Base-by-base conservation (phyloP, 2,329 filamentous ascomycete genomes). In the Trichoderma gracile region DNA sequence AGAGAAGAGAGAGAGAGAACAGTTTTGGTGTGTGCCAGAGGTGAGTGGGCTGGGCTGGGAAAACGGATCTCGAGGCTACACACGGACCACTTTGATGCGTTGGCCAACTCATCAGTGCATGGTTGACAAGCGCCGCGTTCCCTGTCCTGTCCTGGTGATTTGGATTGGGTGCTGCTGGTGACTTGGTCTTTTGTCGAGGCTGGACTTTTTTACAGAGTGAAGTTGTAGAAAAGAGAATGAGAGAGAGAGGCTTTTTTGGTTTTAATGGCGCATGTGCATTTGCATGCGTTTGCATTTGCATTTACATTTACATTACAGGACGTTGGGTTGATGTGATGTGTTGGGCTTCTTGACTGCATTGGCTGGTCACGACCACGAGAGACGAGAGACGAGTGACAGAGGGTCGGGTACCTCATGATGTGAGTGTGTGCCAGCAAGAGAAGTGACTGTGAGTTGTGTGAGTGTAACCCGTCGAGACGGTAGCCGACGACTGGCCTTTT, bases 71-170 rank as follows among this genome's bases (percentile, higher is more conserved):
- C 67, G 70, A 69, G 71, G 74, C 75, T 76, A 75, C 74, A 76
- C 75, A 77, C 74, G 76, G 75, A 73, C 75, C 76, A 77, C 75
- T 75, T 38, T 76, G 74, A 75, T 77, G 75, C 74, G 75, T 77
- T 77, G 75, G 75, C 75, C 75, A 78, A 74, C 76, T 76, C 76
- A 78, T 76, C 73, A 74, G 68, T 77, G 76, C 76, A 88, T 30
- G 33, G 74, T 64, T 72, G 71, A 71, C 73, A 74, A 72, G 72
- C 70, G 71, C 71, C 71, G 64, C 40, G 30, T 66, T 65, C 68
- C 68, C 67, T 68, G 69, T 73, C 69, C 33, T 60, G 63, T 73
- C 69, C 33, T 60, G 63, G 62, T 62, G 64, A 65, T 62, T 64
- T 61, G 61, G 33, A 60, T 50, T 61, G 58, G 57, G 30, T 23